These are phyloP conservation scores for Ramaria sp. DNA, from an alignment of 768 basidiomycete species.

Conservation along the genomic window DNA sequence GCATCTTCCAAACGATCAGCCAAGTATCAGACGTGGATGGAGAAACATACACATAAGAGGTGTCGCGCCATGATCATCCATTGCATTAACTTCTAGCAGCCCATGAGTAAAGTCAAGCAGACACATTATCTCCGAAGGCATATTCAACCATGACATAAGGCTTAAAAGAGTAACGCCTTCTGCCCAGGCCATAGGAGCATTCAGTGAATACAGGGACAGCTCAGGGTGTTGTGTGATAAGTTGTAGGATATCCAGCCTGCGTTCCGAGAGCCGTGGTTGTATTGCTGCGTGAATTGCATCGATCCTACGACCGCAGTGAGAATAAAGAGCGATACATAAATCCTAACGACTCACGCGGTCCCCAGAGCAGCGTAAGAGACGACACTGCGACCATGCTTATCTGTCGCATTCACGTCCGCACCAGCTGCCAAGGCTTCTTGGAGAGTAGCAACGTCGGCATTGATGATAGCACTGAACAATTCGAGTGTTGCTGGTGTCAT, in stretches of 20 bases:
- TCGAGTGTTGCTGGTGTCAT: slow-evolving; percentile 1
- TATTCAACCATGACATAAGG: slow-evolving; percentile 70
- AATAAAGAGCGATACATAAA: not conserved
- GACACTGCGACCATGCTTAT: slow-evolving; percentile 48
- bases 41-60: slow-evolving; percentile 69
- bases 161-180: slow-evolving; percentile 69
- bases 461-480: slow-evolving; percentile 32
- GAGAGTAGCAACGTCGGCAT: slow-evolving; percentile 45
- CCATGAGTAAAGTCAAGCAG: slow-evolving; percentile 56
- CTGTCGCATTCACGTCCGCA: slow-evolving; percentile 60
- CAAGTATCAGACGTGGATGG: slow-evolving; percentile 6
- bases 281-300: slow-evolving; percentile 56
- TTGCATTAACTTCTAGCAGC: slow-evolving; percentile 58
- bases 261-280: slow-evolving; percentile 53
- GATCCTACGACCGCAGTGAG: not conserved
- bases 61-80: slow-evolving; percentile 67
- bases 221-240: slow-evolving; percentile 44
- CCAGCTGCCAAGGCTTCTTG: slow-evolving; percentile 43
- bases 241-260: slow-evolving; percentile 48
- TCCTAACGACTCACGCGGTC: slow-evolving; percentile 2
- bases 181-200: slow-evolving; percentile 51
- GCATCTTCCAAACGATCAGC: slow-evolving; percentile 41
- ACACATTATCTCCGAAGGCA: slow-evolving; percentile 45
- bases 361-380: slow-evolving; percentile 56
- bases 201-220: slow-evolving; percentile 58